Percentiles rank a stretch among this genome's conserved stretches.
Evolutionary conservation across 2,329 filamentous ascomycete genomes (phyloP).

Genomic region (Elsinoe perseae): DNA sequence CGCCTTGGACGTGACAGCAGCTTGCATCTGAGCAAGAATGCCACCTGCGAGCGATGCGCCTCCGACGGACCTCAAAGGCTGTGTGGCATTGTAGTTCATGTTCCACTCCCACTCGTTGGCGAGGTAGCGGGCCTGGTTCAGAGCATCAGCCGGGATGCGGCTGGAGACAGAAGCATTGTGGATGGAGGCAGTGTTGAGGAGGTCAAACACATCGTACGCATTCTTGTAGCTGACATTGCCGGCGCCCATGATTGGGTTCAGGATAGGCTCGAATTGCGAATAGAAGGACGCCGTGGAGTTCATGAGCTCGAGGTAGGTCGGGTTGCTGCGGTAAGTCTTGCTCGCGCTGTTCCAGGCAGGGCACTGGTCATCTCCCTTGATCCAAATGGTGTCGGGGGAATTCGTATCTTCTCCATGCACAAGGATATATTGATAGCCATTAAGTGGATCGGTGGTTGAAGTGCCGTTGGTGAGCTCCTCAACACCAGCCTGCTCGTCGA

Average conservation of each 20-base stretch:
- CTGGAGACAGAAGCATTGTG: slow-evolving; percentile 55
- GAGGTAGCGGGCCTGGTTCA: slow-evolving; percentile 60
- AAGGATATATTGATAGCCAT: slow-evolving; percentile 78
- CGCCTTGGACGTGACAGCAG: slow-evolving; percentile 33
- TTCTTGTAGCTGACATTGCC: slow-evolving; percentile 51
- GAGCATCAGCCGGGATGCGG: slow-evolving; percentile 52
- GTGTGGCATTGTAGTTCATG: slow-evolving; percentile 66
- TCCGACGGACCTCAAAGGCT: slow-evolving; percentile 38
- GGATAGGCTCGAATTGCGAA: slow-evolving; percentile 42
- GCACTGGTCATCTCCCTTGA: slow-evolving; percentile 52
- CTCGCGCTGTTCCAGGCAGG: slow-evolving; percentile 49
- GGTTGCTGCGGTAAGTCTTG: slow-evolving; percentile 50
- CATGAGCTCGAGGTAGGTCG: slow-evolving; percentile 42
- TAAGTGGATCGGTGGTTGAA: slow-evolving; percentile 57
- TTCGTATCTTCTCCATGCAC: slow-evolving; percentile 47
- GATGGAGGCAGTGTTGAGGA: slow-evolving; percentile 55
- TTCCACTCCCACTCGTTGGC: slow-evolving; percentile 76
- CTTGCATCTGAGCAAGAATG: slow-evolving; percentile 39
- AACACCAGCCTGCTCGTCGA: slow-evolving; percentile 22
- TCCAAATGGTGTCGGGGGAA: slow-evolving; percentile 50
- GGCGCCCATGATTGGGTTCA: slow-evolving; percentile 45
- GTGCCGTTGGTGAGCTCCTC: slow-evolving; percentile 66
- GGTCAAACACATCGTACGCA: slow-evolving; percentile 56
- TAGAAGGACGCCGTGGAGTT: slow-evolving; percentile 49
- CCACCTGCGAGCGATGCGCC: slow-evolving; percentile 44